These are phyloP conservation scores for Teunomyces tritomae DNA, from an alignment of 805 yeast species.

Conservation along the genomic window DNA sequence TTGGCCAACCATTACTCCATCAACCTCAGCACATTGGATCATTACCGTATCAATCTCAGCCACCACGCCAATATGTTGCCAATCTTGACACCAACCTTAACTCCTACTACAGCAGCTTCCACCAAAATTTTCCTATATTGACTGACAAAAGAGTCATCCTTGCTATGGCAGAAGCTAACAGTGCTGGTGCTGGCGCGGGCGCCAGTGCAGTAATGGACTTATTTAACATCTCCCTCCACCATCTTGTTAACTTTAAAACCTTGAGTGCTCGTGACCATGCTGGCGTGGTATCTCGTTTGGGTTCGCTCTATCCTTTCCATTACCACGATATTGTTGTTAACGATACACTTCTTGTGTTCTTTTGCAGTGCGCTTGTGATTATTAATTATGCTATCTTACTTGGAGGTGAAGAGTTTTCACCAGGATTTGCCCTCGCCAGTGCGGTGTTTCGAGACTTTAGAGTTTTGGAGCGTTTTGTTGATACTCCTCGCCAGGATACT, in stretches of 20 bases:
- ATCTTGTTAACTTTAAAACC: constrained; percentile 36
- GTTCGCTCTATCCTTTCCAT: constrained; percentile 35
- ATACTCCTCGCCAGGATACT: constrained; percentile 11
- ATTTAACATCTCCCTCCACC: constrained; percentile 40
- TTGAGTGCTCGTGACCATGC: constrained; percentile 32
- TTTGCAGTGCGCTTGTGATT: constrained; percentile 29
- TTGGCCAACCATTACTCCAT: background rate
- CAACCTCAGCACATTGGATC: constrained; percentile 12
- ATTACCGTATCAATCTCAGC: constrained; percentile 15
- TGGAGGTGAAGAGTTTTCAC: constrained; percentile 58
- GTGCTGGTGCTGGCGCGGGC: constrained; percentile 13
- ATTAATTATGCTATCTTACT: constrained; percentile 57
- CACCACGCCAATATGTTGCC: constrained; percentile 14
- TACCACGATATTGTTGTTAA: constrained; percentile 17
- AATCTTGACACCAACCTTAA: constrained; percentile 33
- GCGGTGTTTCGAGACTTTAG: constrained; percentile 59
- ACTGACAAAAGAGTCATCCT: constrained; percentile 30
- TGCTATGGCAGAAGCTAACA: constrained; percentile 10
- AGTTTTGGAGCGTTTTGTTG: constrained; percentile 41
- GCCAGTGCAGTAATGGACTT: constrained; percentile 36
- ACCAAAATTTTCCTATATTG: constrained; percentile 45
- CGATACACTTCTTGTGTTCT: constrained; percentile 26
- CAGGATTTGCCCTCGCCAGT: constrained; percentile 52
- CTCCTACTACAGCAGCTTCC: constrained; percentile 43
- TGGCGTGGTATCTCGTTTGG: constrained; percentile 31